These are phyloP conservation scores for Aphanomyces cochlioides DNA, from an alignment of 352 stramenopile genomes.

Conservation along the genomic window DNA sequence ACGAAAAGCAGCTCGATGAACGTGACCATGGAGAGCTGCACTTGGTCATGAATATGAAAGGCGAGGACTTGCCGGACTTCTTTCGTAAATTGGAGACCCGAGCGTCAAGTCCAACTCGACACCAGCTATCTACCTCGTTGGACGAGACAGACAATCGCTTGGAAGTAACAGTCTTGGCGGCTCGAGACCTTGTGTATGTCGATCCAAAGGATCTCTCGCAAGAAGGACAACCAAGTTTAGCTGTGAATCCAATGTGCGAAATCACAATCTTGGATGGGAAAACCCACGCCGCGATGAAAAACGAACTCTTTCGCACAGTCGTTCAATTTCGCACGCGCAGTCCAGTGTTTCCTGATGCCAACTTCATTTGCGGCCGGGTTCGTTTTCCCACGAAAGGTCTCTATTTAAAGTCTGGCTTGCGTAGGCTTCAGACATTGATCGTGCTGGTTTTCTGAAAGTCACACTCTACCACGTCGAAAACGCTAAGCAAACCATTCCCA, in stretches of 20 bases:
- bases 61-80: conserved; percentile 62
- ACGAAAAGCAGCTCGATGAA: conserved; percentile 43
- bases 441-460: conserved; percentile 49
- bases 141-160: conserved; percentile 70
- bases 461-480: conserved; percentile 55
- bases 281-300: conserved; percentile 38
- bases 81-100: conserved; percentile 40
- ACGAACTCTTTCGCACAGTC: conserved; percentile 47
- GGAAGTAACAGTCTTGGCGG: conserved; percentile 54
- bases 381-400: background rate
- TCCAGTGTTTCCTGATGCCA: conserved; percentile 55
- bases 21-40: conserved; percentile 53
- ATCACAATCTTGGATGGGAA: conserved; percentile 55
- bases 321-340: conserved; percentile 57
- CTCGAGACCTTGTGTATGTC: conserved; percentile 48
- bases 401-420: background rate
- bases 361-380: conserved; percentile 55
- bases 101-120: conserved; percentile 8
- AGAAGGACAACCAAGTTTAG: conserved; percentile 17
- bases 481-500: conserved; percentile 49
- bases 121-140: conserved; percentile 27
- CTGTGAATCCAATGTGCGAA: conserved; percentile 55
- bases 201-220: conserved; percentile 56
- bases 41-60: conserved; percentile 58
- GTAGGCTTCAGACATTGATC: conserved; percentile 48